Base-by-base conservation (phyloP, 2,329 filamentous ascomycete genomes). In the Clonostachys solani region DNA sequence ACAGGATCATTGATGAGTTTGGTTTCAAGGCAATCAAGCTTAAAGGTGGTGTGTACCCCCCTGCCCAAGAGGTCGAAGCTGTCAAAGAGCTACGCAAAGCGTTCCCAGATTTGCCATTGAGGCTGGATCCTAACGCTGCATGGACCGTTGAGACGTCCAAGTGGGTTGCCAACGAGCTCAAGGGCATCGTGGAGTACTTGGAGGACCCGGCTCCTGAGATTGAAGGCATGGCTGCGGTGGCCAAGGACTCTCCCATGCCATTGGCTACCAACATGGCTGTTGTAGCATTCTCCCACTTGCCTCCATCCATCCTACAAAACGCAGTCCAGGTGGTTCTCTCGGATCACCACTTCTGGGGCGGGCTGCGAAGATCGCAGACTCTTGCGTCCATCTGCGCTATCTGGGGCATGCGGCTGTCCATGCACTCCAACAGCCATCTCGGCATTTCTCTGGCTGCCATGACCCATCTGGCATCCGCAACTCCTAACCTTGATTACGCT, bases 271-370 rank as follows among this genome's bases (percentile, higher is more conserved):
- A 71, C 43, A 71, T 71, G 67, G 67, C 68, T 5, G 68, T 71
- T 2, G 67, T 71, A 0, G 64, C 68, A 3, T 71, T 71, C 34
- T 38, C 51, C 3, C 68, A 71, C 34, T 60, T 71, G 3, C 68
- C 67, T 1, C 48, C 63, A 0, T 68, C 65, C 0, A 67, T 71
- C 12, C 48, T 53, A 1, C 65, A 70, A 36, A 53, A 68, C 7
- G 68, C 68, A 0, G 68, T 71, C 0, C 68, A 71, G 37, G 68
- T 71, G 0, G 53, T 71, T 2, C 49, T 71, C 0, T 69, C 67
- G 0, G 68, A 71, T 33, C 68, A 71, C 42, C 68, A 71, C 44
- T 71, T 71, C 53, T 71, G 68, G 68, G 68, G 68, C 3, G 68
- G 68, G 0, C 56, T 71, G 12, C 68, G 68, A 29, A 66, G 60